phyloP scores from a whole-genome alignment of 495 filamentous ascomycete species.

The Neurospora sp. region DNA sequence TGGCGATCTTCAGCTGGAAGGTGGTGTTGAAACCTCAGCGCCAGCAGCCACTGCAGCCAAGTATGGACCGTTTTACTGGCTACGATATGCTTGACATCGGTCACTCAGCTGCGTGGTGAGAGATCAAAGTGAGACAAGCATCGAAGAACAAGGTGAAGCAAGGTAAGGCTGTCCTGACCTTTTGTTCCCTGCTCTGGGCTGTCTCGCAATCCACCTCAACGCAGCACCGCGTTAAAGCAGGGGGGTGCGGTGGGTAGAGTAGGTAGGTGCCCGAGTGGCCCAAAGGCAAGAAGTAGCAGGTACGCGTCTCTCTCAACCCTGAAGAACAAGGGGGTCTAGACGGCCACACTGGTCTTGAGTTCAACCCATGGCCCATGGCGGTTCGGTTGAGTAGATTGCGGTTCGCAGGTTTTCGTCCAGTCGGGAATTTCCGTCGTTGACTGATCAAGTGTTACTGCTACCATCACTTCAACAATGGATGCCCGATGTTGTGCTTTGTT shows the following conservation, averaged over 20 bases:
- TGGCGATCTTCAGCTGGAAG: neutral
- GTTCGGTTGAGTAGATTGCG: neutral
- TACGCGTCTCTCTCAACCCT: neutral
- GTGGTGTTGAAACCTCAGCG: neutral
- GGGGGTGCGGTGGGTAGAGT: too few relatives aligned
- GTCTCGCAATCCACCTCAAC: too few relatives aligned
- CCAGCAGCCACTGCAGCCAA: neutral
- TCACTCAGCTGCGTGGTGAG: neutral
- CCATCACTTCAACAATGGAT: neutral
- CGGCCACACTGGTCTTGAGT: neutral
- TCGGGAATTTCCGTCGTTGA: neutral
- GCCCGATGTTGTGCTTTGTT: neutral
- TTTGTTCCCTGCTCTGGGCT: neutral
- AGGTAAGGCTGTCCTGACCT: neutral
- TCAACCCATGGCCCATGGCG: too few relatives aligned
- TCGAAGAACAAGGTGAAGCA: neutral
- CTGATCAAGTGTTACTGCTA: neutral
- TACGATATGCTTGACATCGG: neutral
- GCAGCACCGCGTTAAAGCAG: too few relatives aligned
- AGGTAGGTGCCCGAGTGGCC: too few relatives aligned
- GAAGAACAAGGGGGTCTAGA: neutral
- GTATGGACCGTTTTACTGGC: neutral
- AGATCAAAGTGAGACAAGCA: neutral
- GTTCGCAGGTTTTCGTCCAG: neutral
- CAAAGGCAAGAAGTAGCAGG: too few relatives aligned